Conservation (phyloP, 345 rosid species). For the Lepidium africanum region DNA sequence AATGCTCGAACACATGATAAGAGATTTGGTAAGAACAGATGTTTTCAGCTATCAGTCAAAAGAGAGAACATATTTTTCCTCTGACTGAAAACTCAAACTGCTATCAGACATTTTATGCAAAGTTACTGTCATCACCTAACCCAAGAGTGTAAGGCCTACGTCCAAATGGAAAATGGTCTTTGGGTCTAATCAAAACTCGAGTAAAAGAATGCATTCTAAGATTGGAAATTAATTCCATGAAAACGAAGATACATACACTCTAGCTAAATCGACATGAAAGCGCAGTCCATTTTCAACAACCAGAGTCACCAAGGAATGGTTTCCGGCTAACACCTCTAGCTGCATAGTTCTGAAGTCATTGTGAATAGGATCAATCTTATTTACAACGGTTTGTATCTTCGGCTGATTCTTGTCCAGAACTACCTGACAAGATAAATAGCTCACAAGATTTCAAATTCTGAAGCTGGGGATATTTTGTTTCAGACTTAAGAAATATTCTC, state of each 20-base stretch:
- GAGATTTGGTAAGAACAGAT: neutral
- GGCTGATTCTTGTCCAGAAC: slow-evolving; percentile 85
- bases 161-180: neutral
- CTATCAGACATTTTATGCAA: neutral
- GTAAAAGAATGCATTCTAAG: neutral
- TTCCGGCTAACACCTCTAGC: slow-evolving; percentile 93
- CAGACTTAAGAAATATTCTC: neutral
- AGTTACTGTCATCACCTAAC: neutral
- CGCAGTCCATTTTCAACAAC: slow-evolving; percentile 86
- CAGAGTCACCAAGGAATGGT: slow-evolving; percentile 72
- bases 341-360: slow-evolving; percentile 85
- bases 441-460: neutral
- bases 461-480: neutral
- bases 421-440: slow-evolving; percentile 38
- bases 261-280: slow-evolving; percentile 79
- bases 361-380: slow-evolving; percentile 66
- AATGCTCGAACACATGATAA: neutral
- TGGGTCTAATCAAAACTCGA: neutral
- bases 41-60: neutral
- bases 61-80: neutral
- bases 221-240: neutral
- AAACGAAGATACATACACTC: slow-evolving; percentile 46
- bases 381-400: slow-evolving; percentile 86
- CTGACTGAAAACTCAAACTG: neutral
- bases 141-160: neutral